Evolutionary conservation across 371 early-diverging fungal species (phyloP).

Genomic region (Mortierella sp.): DNA sequence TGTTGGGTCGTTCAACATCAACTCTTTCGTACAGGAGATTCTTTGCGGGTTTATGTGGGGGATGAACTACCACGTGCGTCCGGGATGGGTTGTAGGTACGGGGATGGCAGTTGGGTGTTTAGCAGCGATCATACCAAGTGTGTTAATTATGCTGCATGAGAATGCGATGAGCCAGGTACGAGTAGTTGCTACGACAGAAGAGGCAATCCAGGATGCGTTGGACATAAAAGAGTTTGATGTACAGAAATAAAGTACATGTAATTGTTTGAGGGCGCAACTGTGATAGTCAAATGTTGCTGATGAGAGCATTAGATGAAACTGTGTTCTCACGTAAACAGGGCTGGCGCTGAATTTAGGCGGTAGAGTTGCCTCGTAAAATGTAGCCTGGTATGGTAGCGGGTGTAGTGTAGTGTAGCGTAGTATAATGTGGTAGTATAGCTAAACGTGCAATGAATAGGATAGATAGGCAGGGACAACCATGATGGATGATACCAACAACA

Average conservation of each 20-base stretch:
- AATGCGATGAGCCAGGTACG: constrained; percentile 23
- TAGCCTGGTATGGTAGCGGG: too few species aligned
- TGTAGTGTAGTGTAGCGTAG: too few species aligned
- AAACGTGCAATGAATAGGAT: background rate
- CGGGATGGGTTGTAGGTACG: constrained; percentile 36
- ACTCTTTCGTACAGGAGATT: constrained; percentile 50
- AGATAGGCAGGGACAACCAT: background rate
- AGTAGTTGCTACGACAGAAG: constrained; percentile 37
- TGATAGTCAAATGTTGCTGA: too few species aligned
- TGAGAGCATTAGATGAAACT: too few species aligned
- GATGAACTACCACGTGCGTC: constrained; percentile 46
- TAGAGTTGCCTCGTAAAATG: too few species aligned
- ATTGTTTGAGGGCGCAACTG: too few species aligned
- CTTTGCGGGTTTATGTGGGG: constrained; percentile 57
- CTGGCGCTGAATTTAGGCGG: too few species aligned
- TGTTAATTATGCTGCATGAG: constrained; percentile 50
- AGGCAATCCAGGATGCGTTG: constrained; percentile 38
- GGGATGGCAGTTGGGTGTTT: constrained; percentile 47
- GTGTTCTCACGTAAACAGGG: too few species aligned
- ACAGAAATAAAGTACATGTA: background rate
- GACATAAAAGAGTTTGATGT: constrained; percentile 24
- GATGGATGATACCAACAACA: background rate
- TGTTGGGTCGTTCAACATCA: constrained; percentile 43
- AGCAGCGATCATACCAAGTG: constrained; percentile 50
- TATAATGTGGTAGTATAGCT: background rate